These are phyloP conservation scores for Diatrype stigma DNA, from an alignment of 2,329 filamentous ascomycete genomes.

Conservation along the genomic window DNA sequence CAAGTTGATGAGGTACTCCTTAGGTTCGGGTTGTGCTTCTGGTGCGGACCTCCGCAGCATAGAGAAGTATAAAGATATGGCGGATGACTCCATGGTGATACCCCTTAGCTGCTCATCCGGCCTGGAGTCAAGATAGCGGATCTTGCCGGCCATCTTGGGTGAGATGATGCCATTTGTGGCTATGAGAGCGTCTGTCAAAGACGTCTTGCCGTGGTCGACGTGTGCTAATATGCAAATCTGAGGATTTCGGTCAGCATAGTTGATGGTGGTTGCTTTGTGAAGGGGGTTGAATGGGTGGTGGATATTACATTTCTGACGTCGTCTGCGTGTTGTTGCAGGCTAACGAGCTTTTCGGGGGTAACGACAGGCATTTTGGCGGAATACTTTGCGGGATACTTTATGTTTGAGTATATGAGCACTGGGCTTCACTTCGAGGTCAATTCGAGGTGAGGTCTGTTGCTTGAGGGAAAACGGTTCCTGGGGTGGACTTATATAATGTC, in stretches of 20 bases:
- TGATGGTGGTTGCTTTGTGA: constrained; percentile 9
- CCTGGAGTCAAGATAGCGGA: constrained; percentile 92
- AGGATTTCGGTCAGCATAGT: constrained; percentile 24
- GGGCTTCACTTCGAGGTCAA: not conserved
- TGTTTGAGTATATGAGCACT: constrained; percentile 11
- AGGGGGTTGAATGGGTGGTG: constrained; percentile 9
- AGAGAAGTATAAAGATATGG: constrained; percentile 94
- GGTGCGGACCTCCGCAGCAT: constrained; percentile 72
- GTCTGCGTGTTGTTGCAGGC: constrained; percentile 80
- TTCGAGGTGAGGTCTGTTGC: not conserved
- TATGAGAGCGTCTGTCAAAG: constrained; percentile 89
- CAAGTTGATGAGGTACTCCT: constrained; percentile 93
- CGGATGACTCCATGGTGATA: constrained; percentile 99
- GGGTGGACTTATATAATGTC: no score
- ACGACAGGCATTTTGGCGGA: constrained; percentile 77
- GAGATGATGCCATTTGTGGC: constrained; percentile 99
- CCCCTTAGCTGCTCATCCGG: constrained; percentile 94
- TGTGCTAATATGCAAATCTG: constrained; percentile 95
- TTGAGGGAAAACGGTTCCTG: no score
- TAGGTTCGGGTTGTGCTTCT: constrained; percentile 64
- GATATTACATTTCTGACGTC: constrained; percentile 80
- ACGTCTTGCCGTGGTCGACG: constrained; percentile 98
- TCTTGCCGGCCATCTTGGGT: constrained; percentile 93
- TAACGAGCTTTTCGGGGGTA: constrained; percentile 81
- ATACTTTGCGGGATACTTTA: constrained; percentile 1